Conservation (phyloP, 176 grass and related monocot species). For the Avena atlantica region DNA sequence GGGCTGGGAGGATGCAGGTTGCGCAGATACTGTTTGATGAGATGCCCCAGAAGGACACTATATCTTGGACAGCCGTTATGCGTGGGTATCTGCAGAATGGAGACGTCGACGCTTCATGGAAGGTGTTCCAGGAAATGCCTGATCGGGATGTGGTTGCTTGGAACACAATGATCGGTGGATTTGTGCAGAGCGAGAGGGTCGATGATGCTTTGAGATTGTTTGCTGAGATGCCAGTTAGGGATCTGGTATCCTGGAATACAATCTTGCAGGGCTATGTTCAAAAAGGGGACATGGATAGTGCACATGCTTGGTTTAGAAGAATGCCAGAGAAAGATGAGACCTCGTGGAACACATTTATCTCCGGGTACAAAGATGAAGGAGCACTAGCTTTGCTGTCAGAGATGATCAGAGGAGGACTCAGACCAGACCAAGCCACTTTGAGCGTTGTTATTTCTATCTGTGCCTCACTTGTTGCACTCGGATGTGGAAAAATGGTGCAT, state of each 20-base stretch:
- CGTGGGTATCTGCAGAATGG: conserved; percentile 66
- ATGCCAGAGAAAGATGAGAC: conserved; percentile 63
- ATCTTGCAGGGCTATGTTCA: conserved; percentile 77
- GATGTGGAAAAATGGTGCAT: conserved; percentile 73
- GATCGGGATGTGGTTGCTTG: conserved; percentile 64
- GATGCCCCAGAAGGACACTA: conserved; percentile 61
- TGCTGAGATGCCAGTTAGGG: conserved; percentile 60
- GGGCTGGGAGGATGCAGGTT: conserved; percentile 56
- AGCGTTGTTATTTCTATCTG: conserved; percentile 69
- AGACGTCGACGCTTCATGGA: conserved; percentile 52
- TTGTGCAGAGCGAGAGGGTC: conserved; percentile 59
- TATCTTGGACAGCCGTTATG: conserved; percentile 73
- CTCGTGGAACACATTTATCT: conserved; percentile 83
- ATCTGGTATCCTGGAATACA: conserved; percentile 76
- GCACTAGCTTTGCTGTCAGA: conserved; percentile 57
- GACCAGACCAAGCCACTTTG: conserved; percentile 65
- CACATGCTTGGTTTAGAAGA: conserved; percentile 62
- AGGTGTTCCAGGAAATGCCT: conserved; percentile 69
- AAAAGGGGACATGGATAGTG: conserved; percentile 60
- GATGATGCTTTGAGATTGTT: conserved; percentile 72
- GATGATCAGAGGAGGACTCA: conserved; percentile 70
- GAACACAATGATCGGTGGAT: conserved; percentile 83
- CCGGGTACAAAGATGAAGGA: conserved; percentile 59
- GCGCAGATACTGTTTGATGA: conserved; percentile 58
- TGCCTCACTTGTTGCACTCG: conserved; percentile 63